Evolutionary conservation across 2,329 filamentous ascomycete species (phyloP).

Genomic region (Drechslera avenae): DNA sequence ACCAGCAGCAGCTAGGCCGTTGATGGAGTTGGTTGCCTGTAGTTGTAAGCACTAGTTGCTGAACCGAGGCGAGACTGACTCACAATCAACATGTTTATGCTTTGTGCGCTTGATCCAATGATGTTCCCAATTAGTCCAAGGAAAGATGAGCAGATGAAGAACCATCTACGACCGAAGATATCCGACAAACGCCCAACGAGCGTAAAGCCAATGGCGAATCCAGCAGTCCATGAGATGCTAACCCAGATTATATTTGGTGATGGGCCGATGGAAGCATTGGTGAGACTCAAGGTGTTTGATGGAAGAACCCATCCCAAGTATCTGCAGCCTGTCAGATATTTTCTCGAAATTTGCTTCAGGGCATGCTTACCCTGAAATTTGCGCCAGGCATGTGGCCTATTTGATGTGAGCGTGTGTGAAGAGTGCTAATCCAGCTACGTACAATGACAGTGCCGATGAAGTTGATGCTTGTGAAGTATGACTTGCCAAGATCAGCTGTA

Average conservation of each 20-base stretch:
- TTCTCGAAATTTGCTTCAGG: not conserved
- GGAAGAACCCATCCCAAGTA: constrained; percentile 42
- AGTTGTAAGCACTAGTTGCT: constrained; percentile 2
- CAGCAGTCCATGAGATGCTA: constrained; percentile 42
- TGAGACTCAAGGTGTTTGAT: constrained; percentile 36
- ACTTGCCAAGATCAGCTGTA: constrained; percentile 30
- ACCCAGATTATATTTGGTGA: constrained; percentile 48
- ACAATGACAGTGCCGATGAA: constrained; percentile 42
- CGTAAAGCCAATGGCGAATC: constrained; percentile 46
- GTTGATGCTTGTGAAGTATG: constrained; percentile 31
- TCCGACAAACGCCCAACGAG: constrained; percentile 48
- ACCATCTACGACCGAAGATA: constrained; percentile 47
- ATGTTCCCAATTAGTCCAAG: constrained; percentile 44
- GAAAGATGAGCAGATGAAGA: constrained; percentile 44
- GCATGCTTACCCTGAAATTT: constrained; percentile 29
- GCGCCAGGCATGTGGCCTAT: constrained; percentile 39
- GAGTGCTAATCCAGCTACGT: constrained; percentile 1
- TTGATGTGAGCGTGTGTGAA: not conserved
- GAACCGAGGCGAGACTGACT: not conserved
- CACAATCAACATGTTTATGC: constrained; percentile 40
- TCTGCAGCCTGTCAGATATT: not conserved
- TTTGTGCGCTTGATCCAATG: constrained; percentile 45
- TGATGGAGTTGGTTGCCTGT: constrained; percentile 39
- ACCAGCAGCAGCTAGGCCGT: constrained; percentile 47
- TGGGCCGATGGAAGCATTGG: constrained; percentile 48